Percentiles rank a stretch among this genome's conserved stretches.
Evolutionary conservation across 1,284 basidiomycete species (phyloP).

Genomic region (Moniliophthora roreri): DNA sequence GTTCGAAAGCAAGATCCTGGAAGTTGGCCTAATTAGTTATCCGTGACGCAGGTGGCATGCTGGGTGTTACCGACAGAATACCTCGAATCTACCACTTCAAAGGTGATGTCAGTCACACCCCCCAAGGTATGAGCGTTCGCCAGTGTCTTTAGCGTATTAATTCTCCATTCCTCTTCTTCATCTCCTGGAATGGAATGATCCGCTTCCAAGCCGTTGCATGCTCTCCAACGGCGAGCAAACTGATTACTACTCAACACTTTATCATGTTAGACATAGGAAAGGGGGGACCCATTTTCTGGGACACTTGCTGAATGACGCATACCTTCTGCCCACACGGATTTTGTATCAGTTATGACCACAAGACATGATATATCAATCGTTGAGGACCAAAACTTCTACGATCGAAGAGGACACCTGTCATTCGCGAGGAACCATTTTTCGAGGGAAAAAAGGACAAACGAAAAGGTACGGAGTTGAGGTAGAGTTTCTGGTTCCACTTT

Average conservation of each 20-base stretch:
- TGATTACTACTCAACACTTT: conserved; percentile 59
- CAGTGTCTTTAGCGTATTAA: conserved; percentile 49
- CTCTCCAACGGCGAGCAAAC: conserved; percentile 66
- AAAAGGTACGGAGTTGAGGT: conserved; percentile 68
- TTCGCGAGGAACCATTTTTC: background rate
- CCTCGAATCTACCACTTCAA: conserved; percentile 54
- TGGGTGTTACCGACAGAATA: conserved; percentile 50
- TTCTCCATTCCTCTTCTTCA: conserved; percentile 60
- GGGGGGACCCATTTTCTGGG: conserved; percentile 12
- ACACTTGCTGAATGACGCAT: conserved; percentile 9
- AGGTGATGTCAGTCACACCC: conserved; percentile 53
- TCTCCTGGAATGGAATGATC: conserved; percentile 26
- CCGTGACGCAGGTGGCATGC: conserved; percentile 2
- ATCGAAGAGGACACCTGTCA: background rate
- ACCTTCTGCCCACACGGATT: conserved; percentile 77
- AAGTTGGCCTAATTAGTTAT: conserved; percentile 8
- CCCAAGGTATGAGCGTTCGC: conserved; percentile 57
- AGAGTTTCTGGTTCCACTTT: conserved; percentile 45
- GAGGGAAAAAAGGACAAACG: conserved; percentile 42
- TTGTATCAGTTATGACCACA: conserved; percentile 71
- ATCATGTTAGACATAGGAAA: conserved; percentile 14
- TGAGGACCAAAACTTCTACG: conserved; percentile 62
- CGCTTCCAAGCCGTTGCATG: conserved; percentile 42
- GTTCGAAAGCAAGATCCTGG: conserved; percentile 65
- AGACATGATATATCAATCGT: conserved; percentile 53